These are phyloP conservation scores for Pluteus cervinus DNA, from an alignment of 768 basidiomycete genomes.

Conservation along the genomic window DNA sequence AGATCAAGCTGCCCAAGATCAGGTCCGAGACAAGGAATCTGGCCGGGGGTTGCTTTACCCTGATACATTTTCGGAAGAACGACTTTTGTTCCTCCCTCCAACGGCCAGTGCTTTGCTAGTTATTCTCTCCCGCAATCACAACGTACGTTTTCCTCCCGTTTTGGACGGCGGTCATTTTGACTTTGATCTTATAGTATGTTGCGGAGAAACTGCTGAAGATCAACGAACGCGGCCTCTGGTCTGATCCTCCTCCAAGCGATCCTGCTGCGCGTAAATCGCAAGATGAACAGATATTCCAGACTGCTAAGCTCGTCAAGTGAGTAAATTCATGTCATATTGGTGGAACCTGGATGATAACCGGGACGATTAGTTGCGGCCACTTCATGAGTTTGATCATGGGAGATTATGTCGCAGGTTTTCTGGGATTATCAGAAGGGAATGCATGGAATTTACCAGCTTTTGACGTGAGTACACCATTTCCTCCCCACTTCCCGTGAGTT, in stretches of 20 bases:
- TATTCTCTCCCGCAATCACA: constrained; percentile 55
- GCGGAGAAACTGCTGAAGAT: constrained; percentile 45
- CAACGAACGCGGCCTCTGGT: constrained; percentile 47
- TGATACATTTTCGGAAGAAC: constrained; percentile 48
- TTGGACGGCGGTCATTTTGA: constrained; percentile 8
- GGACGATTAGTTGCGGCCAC: constrained; percentile 35
- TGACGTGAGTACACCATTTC: constrained; percentile 18
- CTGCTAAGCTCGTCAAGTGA: constrained; percentile 46
- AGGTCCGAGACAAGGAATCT: constrained; percentile 38
- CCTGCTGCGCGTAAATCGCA: constrained; percentile 19
- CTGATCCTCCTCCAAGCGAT: constrained; percentile 32
- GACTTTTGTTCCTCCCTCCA: constrained; percentile 48
- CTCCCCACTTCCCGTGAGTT: too few species aligned
- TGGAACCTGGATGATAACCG: neutral
- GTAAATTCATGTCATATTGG: constrained; percentile 6
- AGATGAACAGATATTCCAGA: constrained; percentile 57
- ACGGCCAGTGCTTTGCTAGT: constrained; percentile 47
- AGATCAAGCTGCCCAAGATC: constrained; percentile 32
- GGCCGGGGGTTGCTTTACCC: constrained; percentile 48
- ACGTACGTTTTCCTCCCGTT: constrained; percentile 26
- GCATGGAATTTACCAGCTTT: constrained; percentile 49
- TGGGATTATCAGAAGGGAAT: constrained; percentile 47
- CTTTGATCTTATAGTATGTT: constrained; percentile 35
- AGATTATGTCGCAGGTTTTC: constrained; percentile 56
- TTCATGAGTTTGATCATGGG: constrained; percentile 49